phyloP scores from a whole-genome alignment of 169 alveolate genomes.

The Plasmodium gaboni region DNA sequence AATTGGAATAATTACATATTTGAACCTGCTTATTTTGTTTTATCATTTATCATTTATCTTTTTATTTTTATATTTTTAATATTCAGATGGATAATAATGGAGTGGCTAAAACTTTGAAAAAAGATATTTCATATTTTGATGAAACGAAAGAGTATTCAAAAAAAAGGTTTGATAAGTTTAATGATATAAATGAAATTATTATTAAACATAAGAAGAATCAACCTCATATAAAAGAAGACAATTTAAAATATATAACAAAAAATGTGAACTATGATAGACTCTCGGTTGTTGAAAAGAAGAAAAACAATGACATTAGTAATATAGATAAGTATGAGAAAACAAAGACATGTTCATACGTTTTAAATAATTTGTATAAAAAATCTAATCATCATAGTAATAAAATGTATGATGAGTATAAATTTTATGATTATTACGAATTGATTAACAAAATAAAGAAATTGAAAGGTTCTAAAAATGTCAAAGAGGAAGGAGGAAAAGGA shows the following conservation, averaged over 20 bases:
- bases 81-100: conserved; percentile 65
- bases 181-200: conserved; percentile 1
- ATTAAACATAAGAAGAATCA: too few species aligned
- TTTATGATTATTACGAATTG: conserved; percentile 4
- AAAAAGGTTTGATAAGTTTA: background rate
- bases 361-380: too few species aligned
- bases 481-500: conserved; percentile 1
- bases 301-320: too few species aligned
- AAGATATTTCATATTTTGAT: conserved; percentile 21
- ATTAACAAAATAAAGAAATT: conserved; percentile 8
- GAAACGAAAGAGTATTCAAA: conserved; percentile 12
- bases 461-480: conserved; percentile 6
- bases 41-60: background rate
- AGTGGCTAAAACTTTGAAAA: conserved; percentile 12
- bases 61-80: background rate
- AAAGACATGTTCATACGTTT: too few species aligned
- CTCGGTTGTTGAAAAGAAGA: too few species aligned
- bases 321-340: too few species aligned
- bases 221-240: background rate
- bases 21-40: background rate
- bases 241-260: background rate
- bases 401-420: background rate
- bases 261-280: background rate
- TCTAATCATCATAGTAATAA: too few species aligned
- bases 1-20: background rate